Base-by-base conservation (phyloP, 1,284 basidiomycete genomes). In the Cystobasidiaceae sp. region DNA sequence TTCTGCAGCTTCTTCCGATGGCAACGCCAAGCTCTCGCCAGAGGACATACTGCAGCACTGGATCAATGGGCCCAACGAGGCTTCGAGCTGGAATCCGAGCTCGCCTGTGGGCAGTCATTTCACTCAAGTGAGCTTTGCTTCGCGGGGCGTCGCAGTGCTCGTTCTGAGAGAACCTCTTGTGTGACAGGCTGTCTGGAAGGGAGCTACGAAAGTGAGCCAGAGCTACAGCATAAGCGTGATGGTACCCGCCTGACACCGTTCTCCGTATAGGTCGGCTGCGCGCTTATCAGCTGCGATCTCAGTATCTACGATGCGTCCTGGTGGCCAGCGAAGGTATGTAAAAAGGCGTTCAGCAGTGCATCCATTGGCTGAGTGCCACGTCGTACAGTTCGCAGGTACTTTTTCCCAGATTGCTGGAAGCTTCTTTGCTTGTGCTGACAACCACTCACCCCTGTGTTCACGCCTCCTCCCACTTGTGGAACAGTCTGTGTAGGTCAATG, bases 61-160 rank as follows among this genome's bases (percentile, higher is more conserved):
- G 60, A 41, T 62, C n/a, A 41, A 37, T 54, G 60, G 49, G 17
- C 43, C 43, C 2, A 41, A 32, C 4, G 49, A 43, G 23, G 45
- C 33, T 4, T 30, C 23, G 17, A 28, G 8, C 50, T 62, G 43
- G 21, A 30, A 62, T 41, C 60, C 60, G 13, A 32, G 54, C 19
- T 44, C 41, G 32, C 60, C 60, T 6, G 23, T 28, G 39, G 50
- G 28, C 28, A 52, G 49, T 37, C 60, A 62, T n/a, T 62, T 62
- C 41, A 62, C 60, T 0, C 60, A 62, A 33, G 60, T 54, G n/a
- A 19, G 50, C 9, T 30, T 50, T n/a, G 48, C 48, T 4, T 32
- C 30, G 48, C 6, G 2, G 4, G 15, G 5, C 19, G n/a, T 3
- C 27, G n/a, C 27, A 13, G 2, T 9, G n/a, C 25, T 11, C 30